phyloP scores from a whole-genome alignment of 768 basidiomycete species.

The Chalciporus piperatus region DNA sequence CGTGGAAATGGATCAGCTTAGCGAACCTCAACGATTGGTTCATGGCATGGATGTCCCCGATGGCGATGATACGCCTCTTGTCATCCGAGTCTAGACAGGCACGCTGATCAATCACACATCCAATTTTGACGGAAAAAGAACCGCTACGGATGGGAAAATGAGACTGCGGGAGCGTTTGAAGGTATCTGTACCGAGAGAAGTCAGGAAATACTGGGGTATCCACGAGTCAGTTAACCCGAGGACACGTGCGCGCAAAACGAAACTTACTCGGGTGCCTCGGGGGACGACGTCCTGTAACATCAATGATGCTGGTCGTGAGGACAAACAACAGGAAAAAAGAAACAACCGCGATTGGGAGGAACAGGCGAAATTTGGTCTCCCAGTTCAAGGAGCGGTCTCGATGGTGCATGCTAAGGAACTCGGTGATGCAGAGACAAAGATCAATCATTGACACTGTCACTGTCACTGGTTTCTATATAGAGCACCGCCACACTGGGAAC shows the following conservation, averaged over 20 bases:
- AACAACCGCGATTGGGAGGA: conserved; percentile 36
- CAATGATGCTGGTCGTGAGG: conserved; percentile 34
- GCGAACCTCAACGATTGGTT: conserved; percentile 62
- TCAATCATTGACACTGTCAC: too few species aligned
- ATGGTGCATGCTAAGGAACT: neutral
- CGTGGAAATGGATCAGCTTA: neutral
- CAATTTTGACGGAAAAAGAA: neutral
- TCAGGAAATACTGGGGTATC: conserved; percentile 39
- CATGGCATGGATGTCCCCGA: conserved; percentile 92
- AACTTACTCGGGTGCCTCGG: conserved; percentile 18
- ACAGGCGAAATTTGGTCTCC: neutral
- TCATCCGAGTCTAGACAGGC: conserved; percentile 43
- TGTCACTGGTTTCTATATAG: too few species aligned
- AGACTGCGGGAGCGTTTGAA: conserved; percentile 41
- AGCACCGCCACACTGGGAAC: neutral
- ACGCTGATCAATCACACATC: neutral
- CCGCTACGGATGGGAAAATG: conserved; percentile 55
- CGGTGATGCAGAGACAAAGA: neutral
- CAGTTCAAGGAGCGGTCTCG: neutral
- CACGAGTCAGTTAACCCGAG: neutral
- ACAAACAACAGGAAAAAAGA: conserved; percentile 43
- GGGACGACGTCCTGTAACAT: conserved; percentile 2
- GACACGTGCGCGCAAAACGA: neutral
- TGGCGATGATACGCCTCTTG: conserved; percentile 59
- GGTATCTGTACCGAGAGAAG: conserved; percentile 48